These are phyloP conservation scores for Excoecaria cochinchinensis DNA, from an alignment of 345 rosid genomes.

Conservation along the genomic window DNA sequence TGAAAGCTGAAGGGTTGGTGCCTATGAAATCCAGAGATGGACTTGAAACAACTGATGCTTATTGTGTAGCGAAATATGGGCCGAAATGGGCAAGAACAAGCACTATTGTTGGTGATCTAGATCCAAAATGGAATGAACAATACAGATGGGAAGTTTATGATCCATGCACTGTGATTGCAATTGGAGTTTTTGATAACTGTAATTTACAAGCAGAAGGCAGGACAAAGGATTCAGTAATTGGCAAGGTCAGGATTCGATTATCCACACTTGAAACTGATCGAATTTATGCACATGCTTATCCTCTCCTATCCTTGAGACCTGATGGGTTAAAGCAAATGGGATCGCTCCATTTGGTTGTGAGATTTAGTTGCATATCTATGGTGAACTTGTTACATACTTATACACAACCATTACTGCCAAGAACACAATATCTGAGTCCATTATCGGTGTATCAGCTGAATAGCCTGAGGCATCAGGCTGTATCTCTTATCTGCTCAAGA, in stretches of 20 bases:
- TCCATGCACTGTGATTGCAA: conserved; percentile 39
- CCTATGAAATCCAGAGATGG: conserved; percentile 47
- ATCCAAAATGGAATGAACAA: conserved; percentile 49
- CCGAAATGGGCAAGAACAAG: conserved; percentile 46
- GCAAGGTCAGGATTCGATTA: conserved; percentile 54
- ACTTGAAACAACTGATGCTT: conserved; percentile 47
- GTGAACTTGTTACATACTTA: conserved; percentile 37
- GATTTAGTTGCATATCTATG: conserved; percentile 39
- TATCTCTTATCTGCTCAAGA: conserved; percentile 25
- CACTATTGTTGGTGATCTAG: conserved; percentile 30
- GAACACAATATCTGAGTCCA: conserved; percentile 41
- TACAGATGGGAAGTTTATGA: conserved; percentile 49
- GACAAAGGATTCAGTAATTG: conserved; percentile 41
- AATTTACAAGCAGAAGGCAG: conserved; percentile 34
- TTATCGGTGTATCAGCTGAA: conserved; percentile 42
- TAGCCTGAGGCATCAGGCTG: conserved; percentile 49
- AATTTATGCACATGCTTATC: conserved; percentile 47
- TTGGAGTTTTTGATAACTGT: conserved; percentile 45
- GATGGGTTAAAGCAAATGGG: conserved; percentile 54
- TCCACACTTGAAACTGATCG: conserved; percentile 43
- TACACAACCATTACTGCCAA: conserved; percentile 44
- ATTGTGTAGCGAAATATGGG: conserved; percentile 51
- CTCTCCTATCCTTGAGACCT: conserved; percentile 41
- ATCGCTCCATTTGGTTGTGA: conserved; percentile 50
- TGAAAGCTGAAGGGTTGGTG: conserved; percentile 43